Percentiles rank a stretch among this genome's conserved stretches.
phyloP scores from a whole-genome alignment of 805 yeast genomes.

The Hanseniaspora guilliermondii region DNA sequence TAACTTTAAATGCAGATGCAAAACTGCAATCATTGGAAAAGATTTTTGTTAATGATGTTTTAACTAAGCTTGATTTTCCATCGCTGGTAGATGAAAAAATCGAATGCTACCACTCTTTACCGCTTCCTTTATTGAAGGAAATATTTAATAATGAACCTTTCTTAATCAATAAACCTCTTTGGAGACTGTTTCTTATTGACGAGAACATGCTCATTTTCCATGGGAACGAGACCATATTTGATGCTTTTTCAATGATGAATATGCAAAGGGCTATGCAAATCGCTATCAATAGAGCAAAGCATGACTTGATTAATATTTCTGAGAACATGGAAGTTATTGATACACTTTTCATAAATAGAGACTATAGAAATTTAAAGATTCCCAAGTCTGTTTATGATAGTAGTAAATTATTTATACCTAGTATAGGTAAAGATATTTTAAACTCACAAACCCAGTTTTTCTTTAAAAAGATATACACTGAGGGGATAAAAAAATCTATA shows the following conservation, averaged over 20 bases:
- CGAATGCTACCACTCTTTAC: slow-evolving; percentile 23
- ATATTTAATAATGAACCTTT: slow-evolving; percentile 22
- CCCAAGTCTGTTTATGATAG: slow-evolving; percentile 24
- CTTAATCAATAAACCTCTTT: slow-evolving; percentile 21
- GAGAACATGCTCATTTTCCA: slow-evolving; percentile 23
- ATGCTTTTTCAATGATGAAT: slow-evolving; percentile 24
- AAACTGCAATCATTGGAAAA: slow-evolving; percentile 19
- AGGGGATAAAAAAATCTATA: slow-evolving; percentile 22
- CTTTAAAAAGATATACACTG: slow-evolving; percentile 20
- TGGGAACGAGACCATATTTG: slow-evolving; percentile 25
- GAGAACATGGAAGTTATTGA: background rate
- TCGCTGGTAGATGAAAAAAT: slow-evolving; percentile 21
- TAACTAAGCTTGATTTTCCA: slow-evolving; percentile 21
- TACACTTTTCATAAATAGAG: slow-evolving; percentile 8
- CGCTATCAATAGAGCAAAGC: slow-evolving; percentile 16
- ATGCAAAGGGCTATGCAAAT: slow-evolving; percentile 21
- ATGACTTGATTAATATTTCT: background rate
- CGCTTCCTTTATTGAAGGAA: slow-evolving; percentile 23
- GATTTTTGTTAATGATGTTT: slow-evolving; percentile 19
- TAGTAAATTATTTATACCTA: slow-evolving; percentile 21
- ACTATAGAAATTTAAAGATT: slow-evolving; percentile 10
- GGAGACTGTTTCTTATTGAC: slow-evolving; percentile 23
- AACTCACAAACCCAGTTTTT: slow-evolving; percentile 23
- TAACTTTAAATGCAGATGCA: slow-evolving; percentile 20
- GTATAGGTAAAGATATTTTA: slow-evolving; percentile 20